Evolutionary conservation across 352 stramenopile genomes (phyloP).

Genomic region (Elongisporangium anandrum): DNA sequence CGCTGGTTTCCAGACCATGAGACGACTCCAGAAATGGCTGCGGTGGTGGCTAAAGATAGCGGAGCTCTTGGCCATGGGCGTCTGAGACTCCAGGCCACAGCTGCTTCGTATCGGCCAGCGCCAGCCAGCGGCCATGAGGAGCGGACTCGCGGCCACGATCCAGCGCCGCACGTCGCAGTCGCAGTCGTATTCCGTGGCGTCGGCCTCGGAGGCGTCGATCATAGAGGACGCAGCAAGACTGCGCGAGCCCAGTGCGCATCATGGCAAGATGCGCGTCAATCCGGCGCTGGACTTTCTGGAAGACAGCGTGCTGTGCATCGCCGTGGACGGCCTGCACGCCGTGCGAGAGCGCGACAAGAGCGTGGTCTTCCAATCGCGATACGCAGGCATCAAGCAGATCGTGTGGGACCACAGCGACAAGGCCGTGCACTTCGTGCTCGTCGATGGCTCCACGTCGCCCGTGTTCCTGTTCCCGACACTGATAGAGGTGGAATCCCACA

Average conservation of each 20-base stretch:
- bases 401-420: conserved; percentile 67
- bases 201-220: not conserved
- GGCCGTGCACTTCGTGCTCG: conserved; percentile 38
- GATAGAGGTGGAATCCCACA: conserved; percentile 36
- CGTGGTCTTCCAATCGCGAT: conserved; percentile 36
- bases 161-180: not conserved
- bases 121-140: not conserved
- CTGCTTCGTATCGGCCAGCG: not conserved
- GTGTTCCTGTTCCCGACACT: conserved; percentile 42
- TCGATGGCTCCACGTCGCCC: conserved; percentile 22
- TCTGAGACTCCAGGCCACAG: not conserved
- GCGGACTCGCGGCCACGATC: not conserved
- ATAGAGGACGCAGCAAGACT: not conserved
- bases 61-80: not conserved
- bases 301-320: conserved; percentile 44
- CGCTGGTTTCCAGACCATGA: not conserved
- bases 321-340: conserved; percentile 27
- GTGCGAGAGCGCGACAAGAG: conserved; percentile 28
- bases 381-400: conserved; percentile 47
- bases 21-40: not conserved
- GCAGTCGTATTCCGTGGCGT: not conserved
- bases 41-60: not conserved
- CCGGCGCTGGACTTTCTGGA: conserved; percentile 8
- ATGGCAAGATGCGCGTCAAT: conserved; percentile 36
- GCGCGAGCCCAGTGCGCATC: conserved; percentile 31